Conservation (phyloP, 2,329 filamentous ascomycete species). For the Leptographium radiaticola region DNA sequence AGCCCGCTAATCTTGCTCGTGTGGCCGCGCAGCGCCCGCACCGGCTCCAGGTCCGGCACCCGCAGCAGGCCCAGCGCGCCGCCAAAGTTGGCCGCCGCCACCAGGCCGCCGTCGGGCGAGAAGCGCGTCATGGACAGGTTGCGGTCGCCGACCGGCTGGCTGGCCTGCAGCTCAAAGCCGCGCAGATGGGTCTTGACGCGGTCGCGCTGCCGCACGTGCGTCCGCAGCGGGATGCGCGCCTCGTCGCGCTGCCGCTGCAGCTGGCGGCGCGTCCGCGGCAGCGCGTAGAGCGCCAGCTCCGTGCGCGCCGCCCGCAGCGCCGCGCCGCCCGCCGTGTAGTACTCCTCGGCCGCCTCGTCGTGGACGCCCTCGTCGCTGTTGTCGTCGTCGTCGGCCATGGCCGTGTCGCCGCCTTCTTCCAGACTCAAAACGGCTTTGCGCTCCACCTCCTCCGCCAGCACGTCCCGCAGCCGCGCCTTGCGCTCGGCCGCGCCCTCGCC, state of each 20-base stretch:
- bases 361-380: constrained; percentile 43
- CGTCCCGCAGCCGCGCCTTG: constrained; percentile 70
- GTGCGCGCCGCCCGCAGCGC: constrained; percentile 64
- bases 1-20: constrained; percentile 82
- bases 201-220: constrained; percentile 87
- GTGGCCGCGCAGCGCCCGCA: constrained; percentile 66
- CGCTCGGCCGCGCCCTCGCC: constrained; percentile 79
- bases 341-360: constrained; percentile 77
- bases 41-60: constrained; percentile 70
- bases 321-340: constrained; percentile 74
- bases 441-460: constrained; percentile 35
- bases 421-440: neutral
- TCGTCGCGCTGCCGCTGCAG: constrained; percentile 69
- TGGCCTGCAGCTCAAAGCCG: constrained; percentile 82
- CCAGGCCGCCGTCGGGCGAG: constrained; percentile 67
- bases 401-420: constrained; percentile 3
- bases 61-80: constrained; percentile 78
- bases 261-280: constrained; percentile 68
- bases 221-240: constrained; percentile 69
- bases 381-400: constrained; percentile 35
- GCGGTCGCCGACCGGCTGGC: constrained; percentile 81
- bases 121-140: constrained; percentile 88
- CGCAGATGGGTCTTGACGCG: constrained; percentile 71
- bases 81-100: constrained; percentile 88
- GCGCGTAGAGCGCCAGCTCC: constrained; percentile 68